phyloP scores from a whole-genome alignment of 31 red algal genomes.

The Asparagopsis taxiformis region DNA sequence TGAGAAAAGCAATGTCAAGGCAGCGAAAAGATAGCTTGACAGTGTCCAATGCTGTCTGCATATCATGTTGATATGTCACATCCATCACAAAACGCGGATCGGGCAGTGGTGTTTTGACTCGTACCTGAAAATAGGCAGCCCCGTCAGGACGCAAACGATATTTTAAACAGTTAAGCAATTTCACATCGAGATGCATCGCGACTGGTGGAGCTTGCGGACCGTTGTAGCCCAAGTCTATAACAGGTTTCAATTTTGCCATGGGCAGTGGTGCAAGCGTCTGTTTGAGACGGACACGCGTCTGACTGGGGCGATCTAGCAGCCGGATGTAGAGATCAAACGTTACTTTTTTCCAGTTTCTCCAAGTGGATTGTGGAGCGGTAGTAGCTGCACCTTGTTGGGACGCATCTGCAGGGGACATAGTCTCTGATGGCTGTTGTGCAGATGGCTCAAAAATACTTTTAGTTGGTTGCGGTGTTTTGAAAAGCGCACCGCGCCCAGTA shows the following conservation, averaged over 20 bases:
- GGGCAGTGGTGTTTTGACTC: conserved; percentile 24
- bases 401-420: neutral
- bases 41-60: conserved; percentile 5
- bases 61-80: conserved; percentile 11
- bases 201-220: conserved; percentile 12
- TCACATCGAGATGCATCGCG: conserved; percentile 21
- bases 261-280: conserved; percentile 39
- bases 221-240: conserved; percentile 22
- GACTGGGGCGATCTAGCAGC: conserved; percentile 16
- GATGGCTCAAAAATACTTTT: neutral
- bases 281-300: conserved; percentile 40
- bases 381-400: neutral
- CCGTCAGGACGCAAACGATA: conserved; percentile 14
- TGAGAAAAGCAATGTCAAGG: conserved; percentile 33
- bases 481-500: neutral
- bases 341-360: conserved; percentile 45
- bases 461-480: neutral
- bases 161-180: conserved; percentile 28
- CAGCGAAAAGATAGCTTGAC: conserved; percentile 32
- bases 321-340: conserved; percentile 45
- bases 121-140: conserved; percentile 17
- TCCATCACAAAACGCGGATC: conserved; percentile 23
- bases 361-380: conserved; percentile 5
- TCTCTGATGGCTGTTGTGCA: neutral
- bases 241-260: conserved; percentile 40